Conservation (phyloP, 371 early-diverging fungal species). For the Massospora cicadina region DNA sequence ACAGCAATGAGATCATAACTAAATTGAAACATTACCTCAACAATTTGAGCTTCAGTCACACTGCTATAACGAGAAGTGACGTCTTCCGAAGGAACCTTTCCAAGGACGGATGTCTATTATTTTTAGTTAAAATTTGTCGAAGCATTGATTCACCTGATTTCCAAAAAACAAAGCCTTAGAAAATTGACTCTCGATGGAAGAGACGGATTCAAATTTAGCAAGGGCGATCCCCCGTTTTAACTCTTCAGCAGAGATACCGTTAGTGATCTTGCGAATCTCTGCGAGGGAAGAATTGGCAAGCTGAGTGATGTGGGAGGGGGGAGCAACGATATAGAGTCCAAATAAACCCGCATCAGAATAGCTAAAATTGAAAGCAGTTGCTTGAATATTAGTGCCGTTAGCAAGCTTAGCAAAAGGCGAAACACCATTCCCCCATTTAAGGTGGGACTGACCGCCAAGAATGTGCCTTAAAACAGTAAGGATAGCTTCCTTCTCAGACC, state of each 20-base stretch:
- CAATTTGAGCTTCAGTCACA: background rate
- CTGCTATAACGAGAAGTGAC: background rate
- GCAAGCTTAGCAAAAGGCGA: conserved; percentile 53
- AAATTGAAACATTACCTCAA: background rate
- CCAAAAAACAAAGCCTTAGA: conserved; percentile 21
- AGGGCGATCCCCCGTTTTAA: conserved; percentile 67
- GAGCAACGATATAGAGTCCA: conserved; percentile 58
- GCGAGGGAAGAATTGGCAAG: conserved; percentile 49
- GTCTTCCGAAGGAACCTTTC: conserved; percentile 14
- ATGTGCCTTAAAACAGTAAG: conserved; percentile 59
- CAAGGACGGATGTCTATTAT: conserved; percentile 24
- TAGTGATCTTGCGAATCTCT: conserved; percentile 40
- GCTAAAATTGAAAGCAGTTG: conserved; percentile 63
- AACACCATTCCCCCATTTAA: conserved; percentile 57
- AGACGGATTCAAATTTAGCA: conserved; percentile 61
- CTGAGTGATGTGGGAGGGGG: conserved; percentile 31
- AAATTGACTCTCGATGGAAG: conserved; percentile 36
- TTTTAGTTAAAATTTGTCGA: background rate
- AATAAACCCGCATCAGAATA: conserved; percentile 90
- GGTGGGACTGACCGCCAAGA: conserved; percentile 55
- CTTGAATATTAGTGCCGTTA: conserved; percentile 27
- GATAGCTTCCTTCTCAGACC: conserved; percentile 48
- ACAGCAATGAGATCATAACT: background rate
- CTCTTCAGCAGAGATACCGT: conserved; percentile 36
- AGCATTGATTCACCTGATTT: conserved; percentile 20